phyloP scores from a whole-genome alignment of 2,329 filamentous ascomycete species.

The Rosellinia necatrix region DNA sequence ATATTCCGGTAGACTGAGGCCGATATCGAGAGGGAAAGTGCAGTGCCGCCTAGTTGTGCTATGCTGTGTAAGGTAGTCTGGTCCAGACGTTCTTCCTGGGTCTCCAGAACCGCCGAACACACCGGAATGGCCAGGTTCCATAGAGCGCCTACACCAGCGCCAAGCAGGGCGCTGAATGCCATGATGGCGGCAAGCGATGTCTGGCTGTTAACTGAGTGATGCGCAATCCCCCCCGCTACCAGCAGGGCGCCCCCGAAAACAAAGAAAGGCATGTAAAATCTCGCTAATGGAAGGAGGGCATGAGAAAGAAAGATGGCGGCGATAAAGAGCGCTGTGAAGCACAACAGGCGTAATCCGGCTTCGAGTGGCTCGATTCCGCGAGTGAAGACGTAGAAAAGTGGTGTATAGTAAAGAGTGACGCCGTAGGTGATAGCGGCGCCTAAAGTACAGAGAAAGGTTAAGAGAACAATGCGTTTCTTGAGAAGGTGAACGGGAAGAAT shows the following conservation, averaged over 20 bases:
- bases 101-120: conserved; percentile 34
- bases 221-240: conserved; percentile 35
- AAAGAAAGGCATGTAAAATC: conserved; percentile 45
- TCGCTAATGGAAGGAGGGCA: conserved; percentile 43
- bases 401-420: conserved; percentile 54
- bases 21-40: conserved; percentile 36
- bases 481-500: conserved; percentile 54
- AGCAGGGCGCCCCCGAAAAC: conserved; percentile 36
- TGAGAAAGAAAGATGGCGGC: conserved; percentile 37
- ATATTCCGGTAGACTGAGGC: conserved; percentile 42
- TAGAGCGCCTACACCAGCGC: conserved; percentile 40
- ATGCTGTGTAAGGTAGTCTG: conserved; percentile 42
- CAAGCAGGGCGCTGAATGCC: conserved; percentile 41
- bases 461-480: conserved; percentile 41
- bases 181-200: conserved; percentile 38
- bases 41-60: conserved; percentile 40
- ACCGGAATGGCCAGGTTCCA: conserved; percentile 42
- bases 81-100: conserved; percentile 38
- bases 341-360: conserved; percentile 48
- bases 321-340: conserved; percentile 34
- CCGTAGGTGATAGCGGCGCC: conserved; percentile 42
- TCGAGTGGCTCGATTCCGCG: conserved; percentile 46
- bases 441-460: conserved; percentile 49
- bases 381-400: conserved; percentile 57
- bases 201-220: conserved; percentile 34